Percentiles rank a stretch among this genome's conserved stretches.
These are phyloP conservation scores for Astragalus membranaceus DNA, from an alignment of 306 rosid genomes.

Conservation along the genomic window DNA sequence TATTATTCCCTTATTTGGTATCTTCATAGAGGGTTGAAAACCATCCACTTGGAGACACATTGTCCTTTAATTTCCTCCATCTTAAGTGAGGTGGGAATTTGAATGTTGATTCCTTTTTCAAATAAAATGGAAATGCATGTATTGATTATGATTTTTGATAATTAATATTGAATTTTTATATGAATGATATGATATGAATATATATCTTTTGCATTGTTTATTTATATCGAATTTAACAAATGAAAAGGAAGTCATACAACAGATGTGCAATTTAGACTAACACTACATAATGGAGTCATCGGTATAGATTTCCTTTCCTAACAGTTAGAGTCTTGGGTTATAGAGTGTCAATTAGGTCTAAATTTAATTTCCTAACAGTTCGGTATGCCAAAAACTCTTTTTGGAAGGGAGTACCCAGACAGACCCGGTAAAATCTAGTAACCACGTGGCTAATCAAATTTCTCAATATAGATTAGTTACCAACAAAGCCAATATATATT, in stretches of 20 bases:
- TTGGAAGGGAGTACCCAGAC: no score
- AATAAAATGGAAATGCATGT: background rate
- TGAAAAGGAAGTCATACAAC: background rate
- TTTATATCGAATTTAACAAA: background rate
- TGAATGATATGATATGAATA: background rate
- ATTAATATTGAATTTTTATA: background rate
- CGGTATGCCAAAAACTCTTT: no score
- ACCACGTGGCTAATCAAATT: no score
- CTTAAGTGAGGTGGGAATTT: background rate
- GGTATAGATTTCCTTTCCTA: no score
- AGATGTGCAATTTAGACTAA: background rate
- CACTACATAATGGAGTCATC: background rate
- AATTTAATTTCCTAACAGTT: no score
- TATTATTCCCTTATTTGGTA: conserved; percentile 13
- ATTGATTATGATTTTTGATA: background rate
- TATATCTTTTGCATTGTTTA: background rate
- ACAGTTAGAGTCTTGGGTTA: no score
- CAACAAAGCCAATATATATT: no score
- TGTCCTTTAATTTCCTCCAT: conserved; percentile 12
- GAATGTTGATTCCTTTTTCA: background rate
- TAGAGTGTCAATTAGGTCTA: no score
- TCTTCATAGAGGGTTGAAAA: conserved; percentile 16
- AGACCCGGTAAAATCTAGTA: no score
- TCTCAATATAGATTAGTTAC: no score
- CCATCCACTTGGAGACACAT: conserved; percentile 19